Base-by-base conservation (phyloP, 306 rosid genomes). In the Corylus heterophylla region DNA sequence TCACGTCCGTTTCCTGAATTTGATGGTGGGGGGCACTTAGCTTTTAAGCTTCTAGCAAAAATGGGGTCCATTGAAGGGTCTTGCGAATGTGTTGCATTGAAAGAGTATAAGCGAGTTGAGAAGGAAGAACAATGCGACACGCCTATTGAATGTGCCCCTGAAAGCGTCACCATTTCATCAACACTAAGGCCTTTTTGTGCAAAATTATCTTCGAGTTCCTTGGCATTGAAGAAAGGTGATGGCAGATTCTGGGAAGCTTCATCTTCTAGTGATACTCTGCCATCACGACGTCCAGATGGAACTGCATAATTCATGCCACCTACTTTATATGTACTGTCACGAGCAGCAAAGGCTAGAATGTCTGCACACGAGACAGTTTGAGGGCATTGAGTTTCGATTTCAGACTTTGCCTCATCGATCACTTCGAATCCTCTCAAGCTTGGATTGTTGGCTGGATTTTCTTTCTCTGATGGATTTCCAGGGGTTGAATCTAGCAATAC, bases 361-460 rank as follows among this genome's bases (percentile, higher is more conserved):
- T 86, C 85, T 4, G 83, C 89, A 22, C 87, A 86, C 0, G 87
- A 83, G 1, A 86, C 85, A 8, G 81, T 86, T 39, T 75, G 37
- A 0, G 87, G 87, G 44, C 89, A 86, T 5, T 52, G 17, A 39
- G 85, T 73, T 74, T 86, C 87, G 5, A 86, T 52, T 67, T 78
- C 61, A 1, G 79, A 75, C 76, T 86, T 83, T 35, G 82, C 87
- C 39, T 75, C 64, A 25, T 86, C 83, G 0, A 86, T 83, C 63
- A 80, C 85, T 51, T 86, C 82, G n/a, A 77, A 83, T 39, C 89
- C 87, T 78, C 81, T 54, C 27, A 86, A 74, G 74, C 87, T 86
- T 2, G 79, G 85, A 8, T 76, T 77, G 85, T 86, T 84, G 12
- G 84, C 84, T 0, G 22, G 68, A 76, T 84, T 64, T 5, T 87